Conservation (phyloP, 177 flowering plant genomes). For the Vitis hybrid region DNA sequence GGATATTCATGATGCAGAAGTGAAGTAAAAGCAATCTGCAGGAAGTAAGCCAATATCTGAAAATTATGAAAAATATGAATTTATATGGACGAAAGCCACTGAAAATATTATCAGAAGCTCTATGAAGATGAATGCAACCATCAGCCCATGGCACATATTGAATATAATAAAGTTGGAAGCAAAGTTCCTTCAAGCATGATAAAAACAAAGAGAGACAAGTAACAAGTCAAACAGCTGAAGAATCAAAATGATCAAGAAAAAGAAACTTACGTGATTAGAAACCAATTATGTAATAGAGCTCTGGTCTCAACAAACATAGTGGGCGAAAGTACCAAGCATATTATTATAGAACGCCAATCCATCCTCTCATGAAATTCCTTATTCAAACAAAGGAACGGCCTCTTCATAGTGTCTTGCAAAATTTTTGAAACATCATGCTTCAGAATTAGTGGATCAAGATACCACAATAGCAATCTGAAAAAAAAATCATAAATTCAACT, state of each 20-base stretch:
- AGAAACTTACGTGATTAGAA: conserved; percentile 58
- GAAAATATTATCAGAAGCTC: conserved; percentile 7
- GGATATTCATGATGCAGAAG: too few species aligned
- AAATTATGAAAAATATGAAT: background rate
- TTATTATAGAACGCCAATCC: conserved; percentile 49
- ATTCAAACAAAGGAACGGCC: conserved; percentile 64
- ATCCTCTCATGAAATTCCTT: conserved; percentile 52
- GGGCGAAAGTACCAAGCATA: conserved; percentile 61
- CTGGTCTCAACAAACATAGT: conserved; percentile 62
- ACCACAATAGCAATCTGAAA: conserved; percentile 64
- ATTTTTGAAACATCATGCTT: conserved; percentile 53
- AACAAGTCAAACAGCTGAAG: conserved; percentile 7
- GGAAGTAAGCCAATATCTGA: background rate
- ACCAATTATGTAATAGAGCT: conserved; percentile 67
- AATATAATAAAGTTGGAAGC: background rate
- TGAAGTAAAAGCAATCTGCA: background rate
- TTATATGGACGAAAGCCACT: background rate
- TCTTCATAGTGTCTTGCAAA: conserved; percentile 35
- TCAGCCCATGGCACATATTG: background rate
- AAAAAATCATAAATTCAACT: background rate
- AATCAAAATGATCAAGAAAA: conserved; percentile 1
- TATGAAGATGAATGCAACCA: background rate
- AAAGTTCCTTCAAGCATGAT: conserved; percentile 4
- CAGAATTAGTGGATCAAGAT: conserved; percentile 58
- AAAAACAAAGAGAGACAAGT: background rate